Evolutionary conservation across 208 protist species (phyloP).

Genomic region (Trypanosoma brucei): DNA sequence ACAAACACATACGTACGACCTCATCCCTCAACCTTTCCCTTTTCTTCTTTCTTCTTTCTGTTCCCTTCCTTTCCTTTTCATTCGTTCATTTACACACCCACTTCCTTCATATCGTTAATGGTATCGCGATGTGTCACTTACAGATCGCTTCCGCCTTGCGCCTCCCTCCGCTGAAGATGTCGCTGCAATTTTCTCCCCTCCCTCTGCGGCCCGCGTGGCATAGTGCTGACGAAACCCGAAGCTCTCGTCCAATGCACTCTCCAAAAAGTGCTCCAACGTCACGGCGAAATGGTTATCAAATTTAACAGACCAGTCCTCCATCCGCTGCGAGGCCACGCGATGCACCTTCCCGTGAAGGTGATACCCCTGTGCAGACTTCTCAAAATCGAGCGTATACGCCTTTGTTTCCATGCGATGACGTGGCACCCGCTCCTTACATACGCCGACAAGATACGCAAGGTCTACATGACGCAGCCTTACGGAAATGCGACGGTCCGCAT

Average conservation of each 20-base stretch:
- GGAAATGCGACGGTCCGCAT: slow-evolving; percentile 67
- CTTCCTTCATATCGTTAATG: too few relatives aligned
- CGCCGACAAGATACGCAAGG: slow-evolving; percentile 62
- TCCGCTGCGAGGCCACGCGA: slow-evolving; percentile 41
- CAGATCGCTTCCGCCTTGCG: slow-evolving; percentile 14
- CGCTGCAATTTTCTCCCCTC: neutral
- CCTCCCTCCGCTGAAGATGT: too few relatives aligned
- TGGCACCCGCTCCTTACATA: slow-evolving; percentile 49
- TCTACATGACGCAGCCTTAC: slow-evolving; percentile 76
- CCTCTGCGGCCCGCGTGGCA: slow-evolving; percentile 9
- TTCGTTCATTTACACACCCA: too few relatives aligned
- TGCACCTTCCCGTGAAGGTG: slow-evolving; percentile 61
- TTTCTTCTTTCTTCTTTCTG: too few relatives aligned
- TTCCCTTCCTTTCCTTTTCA: too few relatives aligned
- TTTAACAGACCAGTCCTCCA: slow-evolving; percentile 71
- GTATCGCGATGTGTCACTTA: neutral
- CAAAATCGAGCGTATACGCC: slow-evolving; percentile 71
- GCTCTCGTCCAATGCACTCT: slow-evolving; percentile 75
- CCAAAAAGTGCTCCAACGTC: slow-evolving; percentile 78
- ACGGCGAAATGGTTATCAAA: slow-evolving; percentile 84
- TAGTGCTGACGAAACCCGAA: slow-evolving; percentile 75
- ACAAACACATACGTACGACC: too few relatives aligned
- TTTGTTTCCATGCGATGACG: slow-evolving; percentile 68
- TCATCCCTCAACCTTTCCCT: too few relatives aligned
- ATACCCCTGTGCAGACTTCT: slow-evolving; percentile 57